Conservation (phyloP, 495 filamentous ascomycete genomes). For the Saxophila tyrrhenica region DNA sequence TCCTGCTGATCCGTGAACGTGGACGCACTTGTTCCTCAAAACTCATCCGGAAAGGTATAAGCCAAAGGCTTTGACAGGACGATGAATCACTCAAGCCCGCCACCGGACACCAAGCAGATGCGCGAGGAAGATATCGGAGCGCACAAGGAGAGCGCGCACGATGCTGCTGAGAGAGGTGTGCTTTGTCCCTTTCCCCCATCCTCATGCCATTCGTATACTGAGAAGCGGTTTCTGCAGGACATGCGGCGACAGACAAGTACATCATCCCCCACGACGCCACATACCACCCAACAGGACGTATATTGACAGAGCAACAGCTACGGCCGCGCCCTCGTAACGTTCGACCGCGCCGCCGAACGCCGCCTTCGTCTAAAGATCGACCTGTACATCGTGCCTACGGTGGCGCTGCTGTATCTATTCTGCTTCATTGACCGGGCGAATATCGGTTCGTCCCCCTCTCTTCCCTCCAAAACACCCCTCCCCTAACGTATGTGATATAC, state of each 20-base stretch:
- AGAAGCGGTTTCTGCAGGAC: constrained; percentile 21
- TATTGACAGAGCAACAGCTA: constrained; percentile 29
- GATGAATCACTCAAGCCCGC: neutral
- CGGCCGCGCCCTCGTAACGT: constrained; percentile 37
- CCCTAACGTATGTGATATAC: too few relatives aligned
- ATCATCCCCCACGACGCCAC: too few relatives aligned
- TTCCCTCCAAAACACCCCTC: neutral
- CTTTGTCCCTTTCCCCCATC: too few relatives aligned
- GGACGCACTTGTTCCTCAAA: too few relatives aligned
- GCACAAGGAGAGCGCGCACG: constrained; percentile 28
- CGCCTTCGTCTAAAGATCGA: constrained; percentile 45
- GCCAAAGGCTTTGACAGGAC: neutral
- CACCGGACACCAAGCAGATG: neutral
- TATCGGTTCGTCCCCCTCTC: constrained; percentile 17
- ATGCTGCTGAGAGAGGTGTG: constrained; percentile 40
- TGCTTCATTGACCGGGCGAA: constrained; percentile 52
- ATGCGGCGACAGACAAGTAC: constrained; percentile 51
- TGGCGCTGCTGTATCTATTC: constrained; percentile 51
- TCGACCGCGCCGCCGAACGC: constrained; percentile 36
- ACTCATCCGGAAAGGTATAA: too few relatives aligned
- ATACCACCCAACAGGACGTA: neutral
- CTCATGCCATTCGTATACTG: too few relatives aligned
- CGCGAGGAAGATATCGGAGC: neutral
- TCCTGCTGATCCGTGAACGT: too few relatives aligned
- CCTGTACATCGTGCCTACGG: constrained; percentile 46